Base-by-base conservation (phyloP, 1,284 basidiomycete genomes). In the Golubevia pallescens region DNA sequence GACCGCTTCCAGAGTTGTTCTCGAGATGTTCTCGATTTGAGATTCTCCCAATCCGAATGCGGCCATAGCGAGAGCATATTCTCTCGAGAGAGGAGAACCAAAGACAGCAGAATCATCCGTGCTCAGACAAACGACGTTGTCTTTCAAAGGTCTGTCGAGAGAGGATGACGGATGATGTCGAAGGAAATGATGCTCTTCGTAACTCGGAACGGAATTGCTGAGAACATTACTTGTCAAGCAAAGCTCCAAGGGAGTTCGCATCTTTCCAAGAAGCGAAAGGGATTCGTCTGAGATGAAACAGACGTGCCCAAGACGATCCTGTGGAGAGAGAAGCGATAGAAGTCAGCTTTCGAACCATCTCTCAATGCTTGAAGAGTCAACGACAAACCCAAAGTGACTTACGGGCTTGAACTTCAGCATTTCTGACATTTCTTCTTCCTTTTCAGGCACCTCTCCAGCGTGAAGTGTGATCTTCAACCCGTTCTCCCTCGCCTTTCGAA, bases 71-170 rank as follows among this genome's bases (percentile, higher is more conserved):
- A 75, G 48, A 2, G 34, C 6, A n/a, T 66, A 74, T 60, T 76
- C 74, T 52, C 70, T 68, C 20, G 67, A 70, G 1, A 76, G 57
- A 8, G 59, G 16, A 21, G 65, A 67, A 20, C 67, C 67, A 53
- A 76, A 76, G 0, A 76, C 72, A 2, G 70, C 70, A 13, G 63
- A 70, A 38, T 76, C 74, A 56, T 76, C 74, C 0, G 74, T 76
- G 13, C 67, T 65, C 38, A 76, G 34, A 10, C 38, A 28, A n/a
- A 67, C n/a, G 2, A 62, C 56, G 59, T 61, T 14, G 10, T 48
- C 42, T 48, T 48, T 16, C 13, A 48, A 16, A 48, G 42, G 42
- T n/a, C 48, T 56, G 19, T 16, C 23, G 28, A 28, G 28, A 28
- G 28, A 28, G 28, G 28, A 28, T 28, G 28, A 28, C n/a, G 55